Base-by-base conservation (phyloP, 805 yeast species). In the Myxozyma melibiosi region DNA sequence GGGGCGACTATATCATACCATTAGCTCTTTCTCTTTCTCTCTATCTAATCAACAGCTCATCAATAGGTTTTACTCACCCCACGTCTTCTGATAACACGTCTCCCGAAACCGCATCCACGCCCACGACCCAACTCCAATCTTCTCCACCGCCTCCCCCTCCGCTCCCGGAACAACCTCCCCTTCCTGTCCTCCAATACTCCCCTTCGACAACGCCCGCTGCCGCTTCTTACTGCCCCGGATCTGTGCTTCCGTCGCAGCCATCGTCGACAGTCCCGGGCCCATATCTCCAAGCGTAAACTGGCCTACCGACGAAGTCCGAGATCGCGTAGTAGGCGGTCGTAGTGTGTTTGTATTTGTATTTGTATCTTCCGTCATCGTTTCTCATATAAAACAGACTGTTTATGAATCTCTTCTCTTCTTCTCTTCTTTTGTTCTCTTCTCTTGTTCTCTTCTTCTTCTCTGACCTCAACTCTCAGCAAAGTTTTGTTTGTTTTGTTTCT, bases 281-380 rank as follows among this genome's bases (percentile, higher is more conserved):
- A 78, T 83, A 68, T 89, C 96, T 24, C 96, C 96, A 3, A 90
- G 73, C 51, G 83, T 78, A 50, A 89, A 82, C 34, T 80, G 78
- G 2, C 96, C 96, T 14, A 90, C 85, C 0, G 91, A 85, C 1
- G 94, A 85, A 8, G 82, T 78, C 63, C 90, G 73, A 34, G 39
- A 28, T 20, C 53, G 44, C 14, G 18, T 25, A 11, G 46, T 14
- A 14, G n/a, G 5, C 7, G 39, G 18, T 6, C 37, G 22, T 18
- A 16, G 20, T 22, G n/a, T 7, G n/a, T n/a, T n/a, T n/a, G n/a
- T n/a, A n/a, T n/a, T n/a, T n/a, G n/a, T n/a, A n/a, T n/a, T n/a
- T n/a, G n/a, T n/a, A n/a, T n/a, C n/a, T n/a, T n/a, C n/a, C n/a
- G n/a, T n/a, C n/a, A n/a, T n/a, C n/a, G n/a, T n/a, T n/a, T n/a